phyloP scores from a whole-genome alignment of 2,329 filamentous ascomycete genomes.

The Venturiaceae sp. region DNA sequence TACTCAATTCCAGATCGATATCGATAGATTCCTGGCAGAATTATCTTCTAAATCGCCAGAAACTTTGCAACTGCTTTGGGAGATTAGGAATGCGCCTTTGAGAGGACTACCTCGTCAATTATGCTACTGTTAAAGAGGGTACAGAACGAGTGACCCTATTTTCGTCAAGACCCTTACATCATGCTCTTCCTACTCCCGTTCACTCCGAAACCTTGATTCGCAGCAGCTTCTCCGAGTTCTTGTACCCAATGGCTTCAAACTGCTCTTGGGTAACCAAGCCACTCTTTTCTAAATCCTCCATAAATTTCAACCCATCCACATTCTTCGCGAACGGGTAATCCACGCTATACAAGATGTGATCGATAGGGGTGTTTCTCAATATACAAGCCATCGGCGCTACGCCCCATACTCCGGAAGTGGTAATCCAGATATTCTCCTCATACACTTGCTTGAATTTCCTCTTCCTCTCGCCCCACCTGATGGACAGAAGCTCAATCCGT shows the following conservation, averaged over 20 bases:
- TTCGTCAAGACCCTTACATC: too few species aligned
- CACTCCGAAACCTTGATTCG: constrained; percentile 4
- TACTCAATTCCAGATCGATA: too few species aligned
- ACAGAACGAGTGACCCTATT: too few species aligned
- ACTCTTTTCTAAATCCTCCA: constrained; percentile 39
- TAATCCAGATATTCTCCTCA: constrained; percentile 48
- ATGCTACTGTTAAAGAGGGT: too few species aligned
- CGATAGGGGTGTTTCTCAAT: constrained; percentile 34
- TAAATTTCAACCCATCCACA: constrained; percentile 35
- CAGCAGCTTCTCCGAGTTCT: constrained; percentile 40
- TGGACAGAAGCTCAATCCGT: constrained; percentile 24
- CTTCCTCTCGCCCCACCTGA: constrained; percentile 20
- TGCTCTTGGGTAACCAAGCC: constrained; percentile 40
- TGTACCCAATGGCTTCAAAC: constrained; percentile 38
- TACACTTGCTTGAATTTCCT: constrained; percentile 39
- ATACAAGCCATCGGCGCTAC: constrained; percentile 36
- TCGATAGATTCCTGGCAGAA: too few species aligned
- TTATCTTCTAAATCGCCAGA: too few species aligned
- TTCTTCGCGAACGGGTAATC: constrained; percentile 48
- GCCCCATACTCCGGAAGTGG: constrained; percentile 45
- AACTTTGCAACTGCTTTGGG: too few species aligned
- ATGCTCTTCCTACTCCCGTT: too few species aligned
- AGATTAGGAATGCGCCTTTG: too few species aligned
- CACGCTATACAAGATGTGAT: constrained; percentile 45
- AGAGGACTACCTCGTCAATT: too few species aligned